Percentiles rank a stretch among this genome's conserved stretches.
phyloP scores from a whole-genome alignment of 2,329 filamentous ascomycete genomes.

The Claviceps humidiphila region DNA sequence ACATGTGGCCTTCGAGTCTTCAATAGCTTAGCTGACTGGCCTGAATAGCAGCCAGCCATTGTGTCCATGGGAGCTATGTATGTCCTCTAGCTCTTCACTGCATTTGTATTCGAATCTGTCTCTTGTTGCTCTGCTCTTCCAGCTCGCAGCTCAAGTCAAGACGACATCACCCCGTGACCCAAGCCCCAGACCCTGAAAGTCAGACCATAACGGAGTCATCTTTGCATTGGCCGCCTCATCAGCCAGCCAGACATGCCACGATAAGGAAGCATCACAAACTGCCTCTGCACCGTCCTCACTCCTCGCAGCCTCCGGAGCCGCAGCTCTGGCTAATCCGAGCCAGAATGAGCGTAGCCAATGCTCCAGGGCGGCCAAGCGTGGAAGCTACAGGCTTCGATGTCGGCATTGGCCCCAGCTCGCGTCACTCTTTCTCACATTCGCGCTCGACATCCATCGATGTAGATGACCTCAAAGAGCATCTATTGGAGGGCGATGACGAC shows the following conservation, averaged over 20 bases:
- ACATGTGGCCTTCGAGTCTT: too few relatives aligned
- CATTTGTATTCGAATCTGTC: too few relatives aligned
- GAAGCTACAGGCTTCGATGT: slow-evolving; percentile 13
- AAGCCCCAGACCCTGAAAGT: too few relatives aligned
- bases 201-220: too few relatives aligned
- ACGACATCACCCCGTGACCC: too few relatives aligned
- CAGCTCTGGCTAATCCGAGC: neutral
- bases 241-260: slow-evolving; percentile 1
- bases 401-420: slow-evolving; percentile 11
- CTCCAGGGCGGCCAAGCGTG: neutral
- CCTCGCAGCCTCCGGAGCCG: neutral
- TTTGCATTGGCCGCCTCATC: too few relatives aligned
- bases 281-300: neutral
- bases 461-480: slow-evolving; percentile 17
- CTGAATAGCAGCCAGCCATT: too few relatives aligned
- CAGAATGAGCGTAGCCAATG: slow-evolving; percentile 1
- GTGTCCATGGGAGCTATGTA: too few relatives aligned
- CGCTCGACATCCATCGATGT: slow-evolving; percentile 11
- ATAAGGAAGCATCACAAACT: neutral
- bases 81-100: too few relatives aligned
- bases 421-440: slow-evolving; percentile 15
- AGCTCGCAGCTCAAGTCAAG: too few relatives aligned
- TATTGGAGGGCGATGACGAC: slow-evolving; percentile 29
- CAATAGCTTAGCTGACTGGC: too few relatives aligned
- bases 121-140: too few relatives aligned